phyloP scores from a whole-genome alignment of 352 stramenopile species.

The Globisporangium paddicum region DNA sequence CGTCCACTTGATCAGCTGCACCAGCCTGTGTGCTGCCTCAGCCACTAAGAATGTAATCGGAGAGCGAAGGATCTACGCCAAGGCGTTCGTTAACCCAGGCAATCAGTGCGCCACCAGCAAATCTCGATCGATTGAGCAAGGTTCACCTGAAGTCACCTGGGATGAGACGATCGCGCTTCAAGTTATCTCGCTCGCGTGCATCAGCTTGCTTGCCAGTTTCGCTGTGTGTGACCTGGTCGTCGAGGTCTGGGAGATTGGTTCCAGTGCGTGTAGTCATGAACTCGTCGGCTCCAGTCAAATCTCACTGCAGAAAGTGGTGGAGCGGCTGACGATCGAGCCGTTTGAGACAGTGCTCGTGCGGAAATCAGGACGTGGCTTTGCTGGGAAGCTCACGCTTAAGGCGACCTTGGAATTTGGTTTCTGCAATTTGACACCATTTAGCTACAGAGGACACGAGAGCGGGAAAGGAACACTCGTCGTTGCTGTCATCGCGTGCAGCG shows the following conservation, averaged over 20 bases:
- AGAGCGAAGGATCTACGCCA: neutral
- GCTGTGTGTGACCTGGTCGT: neutral
- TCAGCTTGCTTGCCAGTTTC: neutral
- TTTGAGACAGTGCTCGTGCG: neutral
- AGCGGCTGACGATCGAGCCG: neutral
- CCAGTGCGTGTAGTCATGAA: neutral
- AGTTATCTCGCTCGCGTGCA: neutral
- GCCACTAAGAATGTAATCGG: neutral
- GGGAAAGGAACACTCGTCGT: neutral
- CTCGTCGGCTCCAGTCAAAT: neutral
- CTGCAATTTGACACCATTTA: neutral
- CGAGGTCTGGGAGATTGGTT: conserved; percentile 6
- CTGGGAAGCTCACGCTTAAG: conserved; percentile 3
- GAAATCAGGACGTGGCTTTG: neutral
- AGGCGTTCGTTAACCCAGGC: conserved; percentile 2
- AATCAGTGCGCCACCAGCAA: conserved; percentile 1
- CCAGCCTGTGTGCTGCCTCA: neutral
- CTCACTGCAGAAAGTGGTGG: neutral
- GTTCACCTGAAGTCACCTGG: neutral
- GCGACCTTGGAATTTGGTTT: neutral
- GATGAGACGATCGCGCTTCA: neutral
- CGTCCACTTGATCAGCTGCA: neutral
- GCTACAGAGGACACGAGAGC: neutral
- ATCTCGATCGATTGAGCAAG: neutral
- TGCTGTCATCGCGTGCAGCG: neutral